Evolutionary conservation across 345 rosid genomes (phyloP).

Genomic region (Toxicodendron radicans): DNA sequence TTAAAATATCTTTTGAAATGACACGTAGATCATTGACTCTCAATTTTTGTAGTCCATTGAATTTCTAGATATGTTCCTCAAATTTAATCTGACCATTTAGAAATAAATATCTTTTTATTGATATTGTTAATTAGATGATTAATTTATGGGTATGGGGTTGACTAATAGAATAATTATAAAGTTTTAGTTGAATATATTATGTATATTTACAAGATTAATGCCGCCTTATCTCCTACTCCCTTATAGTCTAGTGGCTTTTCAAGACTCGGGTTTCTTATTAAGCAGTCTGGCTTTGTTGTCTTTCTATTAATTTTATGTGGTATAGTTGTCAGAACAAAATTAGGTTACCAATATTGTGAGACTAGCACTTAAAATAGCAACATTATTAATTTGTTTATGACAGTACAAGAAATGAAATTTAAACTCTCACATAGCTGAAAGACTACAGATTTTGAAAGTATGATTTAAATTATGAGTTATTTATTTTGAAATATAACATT

Average conservation of each 20-base stretch:
- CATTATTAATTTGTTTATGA: neutral
- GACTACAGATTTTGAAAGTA: no score
- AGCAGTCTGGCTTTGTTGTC: neutral
- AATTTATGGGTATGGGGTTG: neutral
- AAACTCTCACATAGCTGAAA: no score
- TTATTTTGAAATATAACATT: no score
- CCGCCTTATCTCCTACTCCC: neutral
- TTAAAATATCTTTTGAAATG: constrained; percentile 13
- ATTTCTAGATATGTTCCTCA: neutral
- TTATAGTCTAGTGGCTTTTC: no score
- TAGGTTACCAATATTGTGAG: constrained; percentile 20
- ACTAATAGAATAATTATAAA: neutral
- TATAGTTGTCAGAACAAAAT: constrained; percentile 1
- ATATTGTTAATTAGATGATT: neutral
- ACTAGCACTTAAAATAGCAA: neutral
- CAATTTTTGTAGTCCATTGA: neutral
- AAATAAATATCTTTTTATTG: neutral
- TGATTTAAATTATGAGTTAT: no score
- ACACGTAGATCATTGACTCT: constrained; percentile 17
- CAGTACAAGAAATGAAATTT: no score
- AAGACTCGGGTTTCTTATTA: neutral
- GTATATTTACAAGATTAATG: neutral
- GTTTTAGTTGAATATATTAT: neutral
- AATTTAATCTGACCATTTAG: neutral
- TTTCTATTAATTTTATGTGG: neutral